phyloP scores from a whole-genome alignment of 495 filamentous ascomycete species.

The Glutinoglossum americanum region DNA sequence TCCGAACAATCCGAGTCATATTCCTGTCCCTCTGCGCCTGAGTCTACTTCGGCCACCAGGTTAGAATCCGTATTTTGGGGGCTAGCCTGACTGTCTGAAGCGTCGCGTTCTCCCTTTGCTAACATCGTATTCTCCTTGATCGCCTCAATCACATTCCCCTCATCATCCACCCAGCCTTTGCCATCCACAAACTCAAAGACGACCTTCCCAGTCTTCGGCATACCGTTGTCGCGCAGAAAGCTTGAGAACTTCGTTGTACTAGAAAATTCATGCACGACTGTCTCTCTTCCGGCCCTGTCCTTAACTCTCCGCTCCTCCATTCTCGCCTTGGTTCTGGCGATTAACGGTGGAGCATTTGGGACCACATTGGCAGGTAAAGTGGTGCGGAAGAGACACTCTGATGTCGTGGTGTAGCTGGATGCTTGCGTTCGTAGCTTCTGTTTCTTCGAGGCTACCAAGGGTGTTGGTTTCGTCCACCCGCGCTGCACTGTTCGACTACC shows the following conservation, averaged over 20 bases:
- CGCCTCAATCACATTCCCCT: slow-evolving; percentile 52
- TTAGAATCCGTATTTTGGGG: neutral
- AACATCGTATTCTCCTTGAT: slow-evolving; percentile 12
- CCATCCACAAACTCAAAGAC: slow-evolving; percentile 42
- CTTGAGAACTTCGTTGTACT: slow-evolving; percentile 56
- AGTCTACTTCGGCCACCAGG: neutral
- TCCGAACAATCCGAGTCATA: neutral
- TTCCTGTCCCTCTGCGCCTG: neutral
- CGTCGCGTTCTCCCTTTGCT: slow-evolving; percentile 6
- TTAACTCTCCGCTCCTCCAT: slow-evolving; percentile 32
- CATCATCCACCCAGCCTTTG: slow-evolving; percentile 71
- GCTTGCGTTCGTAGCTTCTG: slow-evolving; percentile 20
- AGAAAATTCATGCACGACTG: slow-evolving; percentile 60
- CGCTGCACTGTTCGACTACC: slow-evolving; percentile 60
- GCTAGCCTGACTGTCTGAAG: slow-evolving; percentile 1
- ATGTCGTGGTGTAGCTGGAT: slow-evolving; percentile 58
- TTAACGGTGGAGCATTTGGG: neutral
- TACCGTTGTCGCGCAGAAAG: slow-evolving; percentile 31
- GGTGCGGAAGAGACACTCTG: slow-evolving; percentile 68
- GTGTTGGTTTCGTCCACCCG: slow-evolving; percentile 57
- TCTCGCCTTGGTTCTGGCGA: slow-evolving; percentile 17
- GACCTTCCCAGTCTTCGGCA: slow-evolving; percentile 19
- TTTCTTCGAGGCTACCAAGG: slow-evolving; percentile 12
- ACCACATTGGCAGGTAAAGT: slow-evolving; percentile 41
- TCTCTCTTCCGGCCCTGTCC: slow-evolving; percentile 26